Evolutionary conservation across 306 rosid genomes (phyloP).

Genomic region (Medicago truncatula): DNA sequence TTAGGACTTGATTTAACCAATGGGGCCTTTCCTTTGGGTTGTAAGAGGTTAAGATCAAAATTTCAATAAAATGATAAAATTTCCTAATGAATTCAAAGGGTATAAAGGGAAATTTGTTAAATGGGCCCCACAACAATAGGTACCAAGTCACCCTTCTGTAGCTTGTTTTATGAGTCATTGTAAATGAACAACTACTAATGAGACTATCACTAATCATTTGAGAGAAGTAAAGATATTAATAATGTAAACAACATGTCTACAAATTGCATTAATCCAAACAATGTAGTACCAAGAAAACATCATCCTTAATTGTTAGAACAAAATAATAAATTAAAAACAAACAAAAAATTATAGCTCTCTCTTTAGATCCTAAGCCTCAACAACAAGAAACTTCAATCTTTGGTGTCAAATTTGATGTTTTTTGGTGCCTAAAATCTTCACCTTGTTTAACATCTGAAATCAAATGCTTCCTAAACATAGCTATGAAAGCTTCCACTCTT

Average conservation of each 20-base stretch:
- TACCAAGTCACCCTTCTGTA: constrained; percentile 45
- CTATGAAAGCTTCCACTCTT: constrained; percentile 91
- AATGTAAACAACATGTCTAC: constrained; percentile 16
- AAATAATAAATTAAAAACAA: not conserved
- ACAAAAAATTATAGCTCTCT: constrained; percentile 37
- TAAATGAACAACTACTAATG: constrained; percentile 23
- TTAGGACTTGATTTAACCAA: constrained; percentile 41
- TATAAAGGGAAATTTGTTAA: constrained; percentile 39
- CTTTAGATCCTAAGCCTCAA: constrained; percentile 38
- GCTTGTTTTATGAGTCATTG: constrained; percentile 57
- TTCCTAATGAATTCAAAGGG: constrained; percentile 39
- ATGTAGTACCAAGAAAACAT: constrained; percentile 1
- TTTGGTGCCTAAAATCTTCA: constrained; percentile 40
- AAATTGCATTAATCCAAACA: constrained; percentile 44
- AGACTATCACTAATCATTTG: not conserved
- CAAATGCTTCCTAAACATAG: constrained; percentile 91
- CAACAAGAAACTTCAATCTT: constrained; percentile 48
- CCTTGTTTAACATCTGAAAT: constrained; percentile 70
- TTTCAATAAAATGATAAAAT: not conserved
- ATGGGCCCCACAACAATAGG: constrained; percentile 60
- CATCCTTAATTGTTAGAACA: constrained; percentile 38
- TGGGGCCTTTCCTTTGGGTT: constrained; percentile 56
- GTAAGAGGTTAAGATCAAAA: constrained; percentile 32
- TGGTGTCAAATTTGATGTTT: constrained; percentile 28
- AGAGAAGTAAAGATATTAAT: constrained; percentile 1